Percentiles rank a stretch among this genome's conserved stretches.
These are phyloP conservation scores for Triglochin maritima DNA, from an alignment of 106 monocot genomes.

Conservation along the genomic window DNA sequence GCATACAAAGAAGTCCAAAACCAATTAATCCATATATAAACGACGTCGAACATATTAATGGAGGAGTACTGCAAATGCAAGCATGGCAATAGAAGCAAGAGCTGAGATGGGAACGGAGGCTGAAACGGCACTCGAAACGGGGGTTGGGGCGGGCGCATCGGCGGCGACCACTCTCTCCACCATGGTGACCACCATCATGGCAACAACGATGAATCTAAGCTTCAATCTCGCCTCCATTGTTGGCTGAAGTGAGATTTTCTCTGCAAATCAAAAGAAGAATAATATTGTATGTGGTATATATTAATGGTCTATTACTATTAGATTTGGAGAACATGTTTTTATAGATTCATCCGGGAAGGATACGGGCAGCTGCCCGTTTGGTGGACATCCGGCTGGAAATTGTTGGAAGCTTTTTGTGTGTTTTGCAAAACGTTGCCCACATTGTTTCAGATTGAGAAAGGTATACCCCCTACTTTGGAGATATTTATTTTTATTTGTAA, in stretches of 20 bases:
- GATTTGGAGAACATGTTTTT: constrained; percentile 5
- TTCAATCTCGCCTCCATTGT: constrained; percentile 15
- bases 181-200: constrained; percentile 9
- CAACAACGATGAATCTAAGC: constrained; percentile 10
- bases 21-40: background rate
- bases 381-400: background rate
- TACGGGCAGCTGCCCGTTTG: background rate
- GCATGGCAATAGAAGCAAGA: constrained; percentile 9
- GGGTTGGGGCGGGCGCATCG: constrained; percentile 14
- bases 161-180: constrained; percentile 14
- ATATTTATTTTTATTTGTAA: too few species aligned
- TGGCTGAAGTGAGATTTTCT: background rate
- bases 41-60: constrained; percentile 1
- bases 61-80: constrained; percentile 16
- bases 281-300: too few species aligned
- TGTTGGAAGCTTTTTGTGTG: background rate
- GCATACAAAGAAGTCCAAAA: too few species aligned
- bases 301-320: too few species aligned
- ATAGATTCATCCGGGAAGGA: background rate
- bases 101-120: constrained; percentile 2
- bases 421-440: background rate
- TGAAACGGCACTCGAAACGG: constrained; percentile 3
- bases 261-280: background rate
- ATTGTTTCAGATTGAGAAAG: too few species aligned
- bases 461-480: too few species aligned